These are phyloP conservation scores for Prunus armeniaca DNA, from an alignment of 306 rosid genomes.

Conservation along the genomic window DNA sequence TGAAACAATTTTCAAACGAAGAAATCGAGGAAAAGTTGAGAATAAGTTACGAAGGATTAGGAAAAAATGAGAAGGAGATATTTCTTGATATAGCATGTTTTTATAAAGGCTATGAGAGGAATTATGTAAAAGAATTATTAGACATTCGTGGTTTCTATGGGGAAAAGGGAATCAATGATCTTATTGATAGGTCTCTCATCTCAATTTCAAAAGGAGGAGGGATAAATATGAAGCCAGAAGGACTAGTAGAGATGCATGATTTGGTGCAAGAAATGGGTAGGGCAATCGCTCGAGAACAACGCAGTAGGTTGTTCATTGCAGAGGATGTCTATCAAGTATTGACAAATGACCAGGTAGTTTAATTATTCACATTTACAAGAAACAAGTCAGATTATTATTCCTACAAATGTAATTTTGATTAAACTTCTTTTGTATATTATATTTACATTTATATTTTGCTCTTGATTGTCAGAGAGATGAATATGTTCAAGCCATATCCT, in stretches of 20 bases:
- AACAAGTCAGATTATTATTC: background rate
- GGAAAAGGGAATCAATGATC: conserved; percentile 26
- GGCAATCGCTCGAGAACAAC: too few relatives aligned
- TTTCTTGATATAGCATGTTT: conserved; percentile 32
- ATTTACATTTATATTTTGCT: background rate
- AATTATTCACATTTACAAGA: background rate
- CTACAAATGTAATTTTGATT: background rate
- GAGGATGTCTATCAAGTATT: conserved; percentile 23
- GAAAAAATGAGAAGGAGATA: conserved; percentile 10
- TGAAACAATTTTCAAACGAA: background rate
- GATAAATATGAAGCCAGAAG: too few relatives aligned
- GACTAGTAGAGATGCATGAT: too few relatives aligned
- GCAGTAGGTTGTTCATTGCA: background rate
- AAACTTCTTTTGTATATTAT: background rate
- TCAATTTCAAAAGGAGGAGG: background rate
- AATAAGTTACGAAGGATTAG: conserved; percentile 9
- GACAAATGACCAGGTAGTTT: background rate
- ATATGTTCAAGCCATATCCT: background rate
- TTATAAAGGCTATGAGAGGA: conserved; percentile 29
- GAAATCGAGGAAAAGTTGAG: background rate
- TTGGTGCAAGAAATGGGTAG: too few relatives aligned
- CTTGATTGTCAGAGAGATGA: background rate
- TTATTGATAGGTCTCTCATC: conserved; percentile 37
- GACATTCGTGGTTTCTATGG: conserved; percentile 10
- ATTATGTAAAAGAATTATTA: conserved; percentile 5